Evolutionary conservation across 2,329 filamentous ascomycete genomes (phyloP), one percentile per base, ranked within the genome.

Genomic region (Fusarium brevicatenulatum): DNA sequence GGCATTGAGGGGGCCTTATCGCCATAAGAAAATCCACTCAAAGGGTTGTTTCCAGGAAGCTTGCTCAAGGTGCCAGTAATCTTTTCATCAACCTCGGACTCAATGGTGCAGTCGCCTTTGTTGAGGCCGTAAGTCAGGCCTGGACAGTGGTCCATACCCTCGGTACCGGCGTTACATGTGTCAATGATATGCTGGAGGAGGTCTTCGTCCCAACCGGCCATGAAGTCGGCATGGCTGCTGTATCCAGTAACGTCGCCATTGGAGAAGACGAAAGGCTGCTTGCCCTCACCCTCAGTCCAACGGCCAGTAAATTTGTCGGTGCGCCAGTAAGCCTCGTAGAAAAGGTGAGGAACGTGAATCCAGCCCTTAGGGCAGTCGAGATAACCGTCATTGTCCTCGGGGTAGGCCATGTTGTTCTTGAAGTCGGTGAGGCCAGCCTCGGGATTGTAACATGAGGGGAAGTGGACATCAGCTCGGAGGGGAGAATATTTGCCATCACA

Each of bases 371-470:
- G 88, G 80, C 89, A 91, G 82, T 90, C 85, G 55, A 81, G 74
- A 75, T 86, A 85, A 63, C 87, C 87, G 68, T 84, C 83, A 53
- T 80, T 79, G 53, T 81, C 79, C 7, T 80, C 81, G n/a, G 91
- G 92, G 78, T 88, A 93, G 28, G 83, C 86, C 86, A 91, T 91
- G 84, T 93, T 93, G 74, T 85, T 87, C 78, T 86, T 84, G 84
- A 89, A 90, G 82, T 91, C 85, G 37, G 85, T 82, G 44, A 91
- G 83, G 63, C 88, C 90, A 52, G 87, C 85, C 46, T 86, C 80
- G 36, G 91, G 91, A 81, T 93, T 88, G 87, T 92, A 93, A 85
- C 92, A 93, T 10, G 90, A 91, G 10, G 92, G 92, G 83, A 93
- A 92, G 84, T 92, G 91, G 44, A 93, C 83, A 73, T 93, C 91